Percentiles rank a stretch among this genome's conserved stretches.
Conservation (phyloP, 257 asterid genomes). For the Solanum tarijense region DNA sequence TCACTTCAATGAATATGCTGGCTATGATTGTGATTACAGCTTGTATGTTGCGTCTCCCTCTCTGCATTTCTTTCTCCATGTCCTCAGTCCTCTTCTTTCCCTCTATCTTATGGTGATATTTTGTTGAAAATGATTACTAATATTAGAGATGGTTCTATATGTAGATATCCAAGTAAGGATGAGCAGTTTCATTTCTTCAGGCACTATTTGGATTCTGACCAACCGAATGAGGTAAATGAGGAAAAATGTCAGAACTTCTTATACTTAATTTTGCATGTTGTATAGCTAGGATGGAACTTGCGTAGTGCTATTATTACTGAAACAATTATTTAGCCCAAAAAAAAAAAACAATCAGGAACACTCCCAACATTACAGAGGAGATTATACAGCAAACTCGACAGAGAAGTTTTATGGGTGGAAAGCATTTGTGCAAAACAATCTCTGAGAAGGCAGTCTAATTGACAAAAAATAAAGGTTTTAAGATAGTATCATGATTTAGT, state of each 20-base stretch:
- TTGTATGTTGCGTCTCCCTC: constrained; percentile 38
- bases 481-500: not conserved
- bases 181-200: constrained; percentile 75
- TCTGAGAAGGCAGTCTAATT: not conserved
- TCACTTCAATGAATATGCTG: constrained; percentile 98
- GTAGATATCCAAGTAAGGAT: constrained; percentile 71
- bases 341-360: not conserved
- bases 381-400: not conserved
- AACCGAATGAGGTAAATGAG: constrained; percentile 49
- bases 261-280: not conserved
- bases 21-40: constrained; percentile 91
- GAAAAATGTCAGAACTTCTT: not conserved
- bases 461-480: not conserved
- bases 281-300: not conserved
- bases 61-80: not conserved
- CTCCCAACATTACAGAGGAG: not conserved
- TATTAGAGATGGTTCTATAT: constrained; percentile 1
- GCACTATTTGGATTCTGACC: constrained; percentile 62
- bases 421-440: not conserved
- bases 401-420: not conserved
- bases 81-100: not conserved
- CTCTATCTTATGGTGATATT: not conserved
- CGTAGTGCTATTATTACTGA: not conserved
- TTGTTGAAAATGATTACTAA: not conserved
- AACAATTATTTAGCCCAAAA: not conserved